Evolutionary conservation across 176 grass and related monocot genomes (phyloP).

Genomic region (Ensete ventricosum): DNA sequence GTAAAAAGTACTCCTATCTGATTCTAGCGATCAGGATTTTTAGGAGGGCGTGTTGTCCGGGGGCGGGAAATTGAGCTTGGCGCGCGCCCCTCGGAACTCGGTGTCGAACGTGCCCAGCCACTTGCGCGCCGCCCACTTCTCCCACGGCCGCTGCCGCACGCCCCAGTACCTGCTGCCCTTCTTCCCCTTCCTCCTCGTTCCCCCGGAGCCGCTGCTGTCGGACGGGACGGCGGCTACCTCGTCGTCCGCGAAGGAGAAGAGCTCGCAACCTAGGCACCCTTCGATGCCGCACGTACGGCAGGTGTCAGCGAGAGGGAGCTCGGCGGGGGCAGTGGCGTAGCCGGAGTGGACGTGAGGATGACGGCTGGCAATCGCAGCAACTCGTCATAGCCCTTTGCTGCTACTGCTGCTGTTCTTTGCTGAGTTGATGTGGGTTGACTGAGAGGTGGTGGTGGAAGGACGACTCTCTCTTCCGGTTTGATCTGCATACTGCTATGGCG

Average conservation of each 20-base stretch:
- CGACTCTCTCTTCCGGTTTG: too few species aligned
- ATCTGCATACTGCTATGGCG: too few species aligned
- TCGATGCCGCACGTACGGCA: slow-evolving; percentile 47
- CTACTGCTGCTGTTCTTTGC: neutral
- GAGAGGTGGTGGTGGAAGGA: too few species aligned
- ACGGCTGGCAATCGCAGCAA: neutral
- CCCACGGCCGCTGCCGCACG: slow-evolving; percentile 20
- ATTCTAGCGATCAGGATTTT: neutral
- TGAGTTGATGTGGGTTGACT: too few species aligned
- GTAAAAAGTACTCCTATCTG: too few species aligned
- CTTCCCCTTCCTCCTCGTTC: neutral
- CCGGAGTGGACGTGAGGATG: slow-evolving; percentile 34
- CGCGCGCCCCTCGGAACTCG: slow-evolving; percentile 16
- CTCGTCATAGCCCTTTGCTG: neutral
- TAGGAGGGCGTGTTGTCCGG: neutral
- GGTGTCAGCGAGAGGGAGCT: slow-evolving; percentile 12
- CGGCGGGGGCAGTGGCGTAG: too few species aligned
- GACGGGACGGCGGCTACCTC: neutral
- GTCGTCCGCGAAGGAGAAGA: slow-evolving; percentile 8
- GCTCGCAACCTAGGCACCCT: slow-evolving; percentile 66
- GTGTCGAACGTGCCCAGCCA: slow-evolving; percentile 24
- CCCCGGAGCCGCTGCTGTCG: neutral
- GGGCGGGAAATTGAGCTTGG: slow-evolving; percentile 41
- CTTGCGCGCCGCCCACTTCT: slow-evolving; percentile 17
- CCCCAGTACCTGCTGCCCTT: neutral